Evolutionary conservation across 345 rosid species (phyloP).

Genomic region (Populus ilicifolia): DNA sequence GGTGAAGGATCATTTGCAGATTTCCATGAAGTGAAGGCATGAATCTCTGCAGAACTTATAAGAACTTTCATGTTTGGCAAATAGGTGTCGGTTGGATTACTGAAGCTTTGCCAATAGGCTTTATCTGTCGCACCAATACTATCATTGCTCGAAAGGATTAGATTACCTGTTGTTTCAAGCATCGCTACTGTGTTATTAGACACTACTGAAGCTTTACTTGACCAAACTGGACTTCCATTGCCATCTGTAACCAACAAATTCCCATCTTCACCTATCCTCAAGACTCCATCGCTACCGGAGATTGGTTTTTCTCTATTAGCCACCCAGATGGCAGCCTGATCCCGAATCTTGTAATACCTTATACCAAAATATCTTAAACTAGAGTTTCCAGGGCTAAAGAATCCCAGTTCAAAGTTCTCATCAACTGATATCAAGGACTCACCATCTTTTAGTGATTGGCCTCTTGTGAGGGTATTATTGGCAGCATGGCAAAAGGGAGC

Average conservation of each 20-base stretch:
- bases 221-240: slow-evolving; percentile 39
- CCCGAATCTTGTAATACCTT: slow-evolving; percentile 45
- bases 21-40: slow-evolving; percentile 19
- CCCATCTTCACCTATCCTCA: slow-evolving; percentile 45
- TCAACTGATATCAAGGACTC: slow-evolving; percentile 33
- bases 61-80: slow-evolving; percentile 27
- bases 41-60: not conserved
- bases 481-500: slow-evolving; percentile 27
- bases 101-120: slow-evolving; percentile 18
- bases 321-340: slow-evolving; percentile 48
- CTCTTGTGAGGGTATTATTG: slow-evolving; percentile 30
- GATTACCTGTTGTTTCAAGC: slow-evolving; percentile 5
- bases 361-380: slow-evolving; percentile 54
- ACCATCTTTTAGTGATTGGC: slow-evolving; percentile 42
- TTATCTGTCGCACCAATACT: not conserved
- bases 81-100: slow-evolving; percentile 23
- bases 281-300: slow-evolving; percentile 36
- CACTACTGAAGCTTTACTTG: slow-evolving; percentile 25
- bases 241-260: slow-evolving; percentile 50
- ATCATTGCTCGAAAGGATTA: slow-evolving; percentile 1
- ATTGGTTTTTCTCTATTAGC: slow-evolving; percentile 64
- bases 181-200: slow-evolving; percentile 1
- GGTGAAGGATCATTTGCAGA: slow-evolving; percentile 25
- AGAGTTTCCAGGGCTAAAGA: slow-evolving; percentile 49
- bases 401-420: slow-evolving; percentile 50